These are phyloP conservation scores for Omphalea diandra DNA, from an alignment of 441 rosid species.

Conservation along the genomic window DNA sequence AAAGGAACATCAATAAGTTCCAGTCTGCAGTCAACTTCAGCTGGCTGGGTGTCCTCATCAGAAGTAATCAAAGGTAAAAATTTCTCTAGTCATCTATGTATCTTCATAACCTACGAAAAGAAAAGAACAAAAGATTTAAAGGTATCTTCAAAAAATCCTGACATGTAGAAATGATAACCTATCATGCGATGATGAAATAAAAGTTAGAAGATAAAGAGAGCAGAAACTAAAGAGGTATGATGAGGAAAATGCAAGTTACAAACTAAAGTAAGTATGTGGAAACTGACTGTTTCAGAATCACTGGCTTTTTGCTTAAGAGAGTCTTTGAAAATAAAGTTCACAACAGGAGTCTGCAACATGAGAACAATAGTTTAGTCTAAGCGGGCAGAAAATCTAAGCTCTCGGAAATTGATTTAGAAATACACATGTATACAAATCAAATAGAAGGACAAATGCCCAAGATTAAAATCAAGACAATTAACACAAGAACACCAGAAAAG, in stretches of 20 bases:
- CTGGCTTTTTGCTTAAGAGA: constrained; percentile 86
- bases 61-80: constrained; percentile 57
- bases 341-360: constrained; percentile 57
- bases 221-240: no score
- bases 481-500: background rate
- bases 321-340: constrained; percentile 66
- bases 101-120: constrained; percentile 57
- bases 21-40: constrained; percentile 45
- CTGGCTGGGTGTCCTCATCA: constrained; percentile 34
- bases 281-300: constrained; percentile 73
- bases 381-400: constrained; percentile 7
- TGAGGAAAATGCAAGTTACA: constrained; percentile 8
- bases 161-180: background rate
- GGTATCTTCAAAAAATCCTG: background rate
- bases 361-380: constrained; percentile 21
- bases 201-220: no score
- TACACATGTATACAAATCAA: background rate
- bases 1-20: constrained; percentile 48
- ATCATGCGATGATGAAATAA: no score
- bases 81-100: constrained; percentile 55
- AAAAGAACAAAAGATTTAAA: constrained; percentile 2
- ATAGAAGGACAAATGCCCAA: background rate
- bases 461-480: background rate
- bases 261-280: constrained; percentile 6
- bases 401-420: background rate